Evolutionary conservation across 192 early-diverging fungal species (phyloP).

Genomic region (Entomortierella lignicola): DNA sequence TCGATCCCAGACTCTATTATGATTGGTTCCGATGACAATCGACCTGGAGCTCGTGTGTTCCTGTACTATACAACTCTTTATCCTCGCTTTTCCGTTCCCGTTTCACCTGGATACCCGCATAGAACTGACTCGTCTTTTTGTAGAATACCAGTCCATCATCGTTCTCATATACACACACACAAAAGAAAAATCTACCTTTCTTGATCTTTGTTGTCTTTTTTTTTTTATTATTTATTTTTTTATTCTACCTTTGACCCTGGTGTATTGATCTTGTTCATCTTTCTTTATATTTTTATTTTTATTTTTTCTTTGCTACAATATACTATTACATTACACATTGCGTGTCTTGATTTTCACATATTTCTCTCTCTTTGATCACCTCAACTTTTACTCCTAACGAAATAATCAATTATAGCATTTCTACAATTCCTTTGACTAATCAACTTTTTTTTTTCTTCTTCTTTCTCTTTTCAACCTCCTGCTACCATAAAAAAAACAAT

Average conservation of each 20-base stretch:
- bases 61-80: not conserved
- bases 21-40: not conserved
- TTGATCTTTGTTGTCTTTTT: not conserved
- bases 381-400: too few species aligned
- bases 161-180: not conserved
- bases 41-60: not conserved
- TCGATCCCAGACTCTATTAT: too few species aligned
- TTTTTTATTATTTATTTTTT: not conserved
- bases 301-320: too few species aligned
- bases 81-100: constrained; percentile 8
- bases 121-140: not conserved
- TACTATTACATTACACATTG: too few species aligned
- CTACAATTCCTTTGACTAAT: too few species aligned
- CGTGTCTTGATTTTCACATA: too few species aligned
- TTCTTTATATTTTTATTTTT: too few species aligned
- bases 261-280: too few species aligned
- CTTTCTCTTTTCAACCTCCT: not conserved
- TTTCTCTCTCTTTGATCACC: too few species aligned
- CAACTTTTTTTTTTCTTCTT: not conserved
- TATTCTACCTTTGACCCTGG: not conserved
- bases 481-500: not conserved
- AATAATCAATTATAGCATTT: too few species aligned
- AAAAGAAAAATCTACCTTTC: too few species aligned
- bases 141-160: constrained; percentile 31
- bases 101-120: constrained; percentile 17